Percentiles rank a stretch among this genome's conserved stretches.
Conservation (phyloP, 1,284 basidiomycete species). For the Microbotryum intermedium region DNA sequence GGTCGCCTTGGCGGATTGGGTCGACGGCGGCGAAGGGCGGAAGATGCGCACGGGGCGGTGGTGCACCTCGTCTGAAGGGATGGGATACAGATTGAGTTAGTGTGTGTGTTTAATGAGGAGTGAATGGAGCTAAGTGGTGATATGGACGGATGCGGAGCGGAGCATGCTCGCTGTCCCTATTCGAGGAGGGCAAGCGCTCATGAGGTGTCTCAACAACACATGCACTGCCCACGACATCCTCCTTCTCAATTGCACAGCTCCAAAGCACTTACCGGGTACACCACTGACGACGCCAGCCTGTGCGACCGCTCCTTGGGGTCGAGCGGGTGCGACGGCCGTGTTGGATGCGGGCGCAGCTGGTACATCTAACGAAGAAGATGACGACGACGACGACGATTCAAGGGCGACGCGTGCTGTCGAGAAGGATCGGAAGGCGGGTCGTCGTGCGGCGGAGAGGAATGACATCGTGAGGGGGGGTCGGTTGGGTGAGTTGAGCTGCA, state of each 20-base stretch:
- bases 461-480: too few species aligned
- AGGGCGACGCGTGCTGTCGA: too few species aligned
- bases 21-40: slow-evolving; percentile 87
- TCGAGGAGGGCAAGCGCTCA: background rate
- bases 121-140: background rate
- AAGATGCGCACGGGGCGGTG: slow-evolving; percentile 86
- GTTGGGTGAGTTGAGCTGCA: too few species aligned
- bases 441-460: too few species aligned
- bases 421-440: too few species aligned
- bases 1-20: slow-evolving; percentile 85
- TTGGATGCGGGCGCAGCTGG: too few species aligned
- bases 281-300: slow-evolving; percentile 40
- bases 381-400: too few species aligned
- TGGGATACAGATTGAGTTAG: background rate
- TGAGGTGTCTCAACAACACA: background rate
- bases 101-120: background rate
- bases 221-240: background rate
- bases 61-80: slow-evolving; percentile 60
- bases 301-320: slow-evolving; percentile 21
- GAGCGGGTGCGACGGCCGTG: background rate
- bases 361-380: too few species aligned
- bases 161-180: background rate
- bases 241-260: background rate
- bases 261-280: slow-evolving; percentile 37
- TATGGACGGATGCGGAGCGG: background rate